Percentiles rank a stretch among this genome's conserved stretches.
phyloP scores from a whole-genome alignment of 768 basidiomycete species.

The Boletales sp. region DNA sequence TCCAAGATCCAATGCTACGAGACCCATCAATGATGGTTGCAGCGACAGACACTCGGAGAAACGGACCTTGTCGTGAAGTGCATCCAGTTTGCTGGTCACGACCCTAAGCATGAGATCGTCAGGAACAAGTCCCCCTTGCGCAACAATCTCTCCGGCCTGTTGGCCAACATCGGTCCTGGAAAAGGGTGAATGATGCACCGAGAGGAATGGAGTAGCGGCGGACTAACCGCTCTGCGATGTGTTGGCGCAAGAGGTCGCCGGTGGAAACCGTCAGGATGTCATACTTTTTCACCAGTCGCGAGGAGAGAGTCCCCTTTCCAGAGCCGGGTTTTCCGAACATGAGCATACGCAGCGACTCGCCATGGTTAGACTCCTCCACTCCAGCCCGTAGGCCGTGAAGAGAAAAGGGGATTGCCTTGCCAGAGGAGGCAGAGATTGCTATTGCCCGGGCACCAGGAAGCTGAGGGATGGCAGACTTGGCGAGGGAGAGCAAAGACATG shows the following conservation, averaged over 20 bases:
- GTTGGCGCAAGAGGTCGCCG: conserved; percentile 81
- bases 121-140: conserved; percentile 69
- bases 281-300: conserved; percentile 74
- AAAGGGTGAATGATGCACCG: conserved; percentile 1
- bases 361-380: conserved; percentile 17
- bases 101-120: conserved; percentile 80
- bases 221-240: conserved; percentile 58
- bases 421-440: conserved; percentile 28
- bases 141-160: conserved; percentile 75
- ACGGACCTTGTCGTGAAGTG: conserved; percentile 60
- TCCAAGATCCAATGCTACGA: conserved; percentile 86
- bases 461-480: conserved; percentile 8
- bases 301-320: conserved; percentile 81
- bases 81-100: conserved; percentile 67
- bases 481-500: conserved; percentile 18
- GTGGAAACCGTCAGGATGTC: conserved; percentile 76
- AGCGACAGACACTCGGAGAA: neutral
- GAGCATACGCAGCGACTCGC: conserved; percentile 42
- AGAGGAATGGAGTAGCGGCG: neutral
- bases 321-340: conserved; percentile 65
- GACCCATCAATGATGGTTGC: neutral
- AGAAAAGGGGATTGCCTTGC: conserved; percentile 49
- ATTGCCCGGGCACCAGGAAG: conserved; percentile 22
- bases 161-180: conserved; percentile 65
- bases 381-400: conserved; percentile 41